These are phyloP conservation scores for Salvia hispanica DNA, from an alignment of 257 asterid genomes.

Conservation along the genomic window DNA sequence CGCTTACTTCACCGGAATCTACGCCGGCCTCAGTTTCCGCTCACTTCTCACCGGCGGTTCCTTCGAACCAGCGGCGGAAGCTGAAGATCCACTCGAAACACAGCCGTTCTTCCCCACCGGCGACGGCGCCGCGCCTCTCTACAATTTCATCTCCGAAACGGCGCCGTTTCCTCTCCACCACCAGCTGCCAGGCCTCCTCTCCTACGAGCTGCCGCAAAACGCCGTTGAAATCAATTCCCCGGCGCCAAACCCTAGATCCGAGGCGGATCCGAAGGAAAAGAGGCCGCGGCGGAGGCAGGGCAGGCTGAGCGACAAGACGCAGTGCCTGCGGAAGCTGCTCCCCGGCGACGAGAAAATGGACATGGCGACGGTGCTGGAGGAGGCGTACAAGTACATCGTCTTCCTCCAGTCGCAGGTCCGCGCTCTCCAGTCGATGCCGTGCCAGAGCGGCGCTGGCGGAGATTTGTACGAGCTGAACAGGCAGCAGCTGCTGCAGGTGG, in stretches of 20 bases:
- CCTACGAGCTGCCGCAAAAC: constrained; percentile 40
- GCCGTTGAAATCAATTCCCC: not conserved
- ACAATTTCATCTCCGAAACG: constrained; percentile 39
- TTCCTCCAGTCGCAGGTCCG: constrained; percentile 75
- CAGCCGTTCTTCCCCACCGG: constrained; percentile 33
- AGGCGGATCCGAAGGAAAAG: constrained; percentile 20
- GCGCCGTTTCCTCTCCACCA: constrained; percentile 23
- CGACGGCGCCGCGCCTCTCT: constrained; percentile 33
- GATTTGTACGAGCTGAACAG: constrained; percentile 50
- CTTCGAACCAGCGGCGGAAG: constrained; percentile 13
- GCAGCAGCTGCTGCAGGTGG: constrained; percentile 68
- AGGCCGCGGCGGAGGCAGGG: constrained; percentile 21
- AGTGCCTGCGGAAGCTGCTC: constrained; percentile 52
- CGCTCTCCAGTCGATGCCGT: constrained; percentile 69
- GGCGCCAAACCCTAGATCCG: constrained; percentile 14
- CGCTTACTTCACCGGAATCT: constrained; percentile 46
- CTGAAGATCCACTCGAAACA: constrained; percentile 23
- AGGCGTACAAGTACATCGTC: constrained; percentile 71
- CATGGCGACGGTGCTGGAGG: constrained; percentile 69
- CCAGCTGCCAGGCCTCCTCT: constrained; percentile 41
- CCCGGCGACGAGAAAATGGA: constrained; percentile 69
- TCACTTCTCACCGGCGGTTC: constrained; percentile 38
- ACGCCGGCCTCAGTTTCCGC: constrained; percentile 51
- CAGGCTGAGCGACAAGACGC: constrained; percentile 57
- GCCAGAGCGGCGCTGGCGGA: constrained; percentile 29